Evolutionary conservation across 306 rosid species (phyloP), one percentile per base, ranked within the genome.

Genomic region (Vachellia collinsii): DNA sequence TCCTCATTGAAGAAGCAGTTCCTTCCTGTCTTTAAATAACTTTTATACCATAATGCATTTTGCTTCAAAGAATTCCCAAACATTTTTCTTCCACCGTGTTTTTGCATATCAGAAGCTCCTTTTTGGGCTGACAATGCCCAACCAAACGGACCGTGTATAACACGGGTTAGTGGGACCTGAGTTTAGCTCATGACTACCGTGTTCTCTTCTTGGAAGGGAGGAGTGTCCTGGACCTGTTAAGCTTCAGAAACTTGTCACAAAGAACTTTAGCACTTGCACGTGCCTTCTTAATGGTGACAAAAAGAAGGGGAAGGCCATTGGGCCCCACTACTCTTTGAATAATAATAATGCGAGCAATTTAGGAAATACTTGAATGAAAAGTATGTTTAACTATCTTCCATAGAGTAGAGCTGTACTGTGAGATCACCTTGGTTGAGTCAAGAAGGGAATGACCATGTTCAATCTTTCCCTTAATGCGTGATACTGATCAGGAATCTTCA

Each of bases 241-340:
- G 76, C 62, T 54, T 67, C 19, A 62, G 20, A 71, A 76, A 53
- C 79, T 75, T 77, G 81, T 76, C 77, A 54, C 36, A 2, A 46
- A 54, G 64, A 46, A n/a, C 53, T 16, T 48, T 61, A 46, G 64
- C 83, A 54, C 13, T 59, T 50, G 56, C 87, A 87, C 51, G 83
- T 77, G 85, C 74, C 81, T 77, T 46, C 83, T 66, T 76, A 72
- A 72, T 76, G 84, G 72, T 76, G 77, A 73, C 63, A 82, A 75
- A 73, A 59, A 69, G 3, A 47, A n/a, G 44, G 54, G 22, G 70
- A 34, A 59, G 71, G 11, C 0, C 54, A 68, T 65, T 47, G 83
- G 77, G 79, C 80, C 75, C 84, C 83, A 79, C 85, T 63, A 79
- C 85, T 63, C 65, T 10, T 7, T 29, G 19, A 61, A 42, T 69